phyloP scores from a whole-genome alignment of 306 rosid species.

The Quercus alba region DNA sequence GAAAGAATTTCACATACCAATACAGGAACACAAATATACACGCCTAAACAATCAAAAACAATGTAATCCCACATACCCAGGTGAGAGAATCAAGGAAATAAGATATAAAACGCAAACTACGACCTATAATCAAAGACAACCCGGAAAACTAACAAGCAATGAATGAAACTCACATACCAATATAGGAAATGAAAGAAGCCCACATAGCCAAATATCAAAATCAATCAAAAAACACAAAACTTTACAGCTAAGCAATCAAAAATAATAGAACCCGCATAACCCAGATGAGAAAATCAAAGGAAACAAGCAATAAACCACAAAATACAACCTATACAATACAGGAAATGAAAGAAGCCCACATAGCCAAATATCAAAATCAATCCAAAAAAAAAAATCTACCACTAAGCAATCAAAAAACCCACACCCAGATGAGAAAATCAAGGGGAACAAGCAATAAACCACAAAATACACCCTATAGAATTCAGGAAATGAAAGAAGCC shows the following conservation, averaged over 20 bases:
- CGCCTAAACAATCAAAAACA: neutral
- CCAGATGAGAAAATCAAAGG: conserved; percentile 15
- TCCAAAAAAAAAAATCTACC: neutral
- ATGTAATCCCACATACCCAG: neutral
- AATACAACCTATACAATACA: neutral
- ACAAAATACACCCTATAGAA: neutral
- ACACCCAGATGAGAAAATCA: conserved; percentile 17
- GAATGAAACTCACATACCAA: too few species aligned
- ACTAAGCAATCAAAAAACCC: neutral
- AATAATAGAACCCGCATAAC: neutral
- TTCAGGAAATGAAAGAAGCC: neutral
- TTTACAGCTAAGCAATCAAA: too few species aligned
- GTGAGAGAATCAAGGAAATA: conserved; percentile 1
- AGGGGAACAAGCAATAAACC: neutral
- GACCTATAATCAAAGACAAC: neutral
- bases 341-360: neutral
- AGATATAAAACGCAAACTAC: neutral
- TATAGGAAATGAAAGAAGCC: neutral
- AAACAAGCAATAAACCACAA: neutral
- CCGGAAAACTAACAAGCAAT: neutral
- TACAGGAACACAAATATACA: neutral
- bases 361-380: neutral
- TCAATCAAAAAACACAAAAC: neutral
- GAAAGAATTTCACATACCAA: neutral
- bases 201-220: neutral